These are phyloP conservation scores for Aspergillus cejpii DNA, from an alignment of 2,329 filamentous ascomycete genomes.

Conservation along the genomic window DNA sequence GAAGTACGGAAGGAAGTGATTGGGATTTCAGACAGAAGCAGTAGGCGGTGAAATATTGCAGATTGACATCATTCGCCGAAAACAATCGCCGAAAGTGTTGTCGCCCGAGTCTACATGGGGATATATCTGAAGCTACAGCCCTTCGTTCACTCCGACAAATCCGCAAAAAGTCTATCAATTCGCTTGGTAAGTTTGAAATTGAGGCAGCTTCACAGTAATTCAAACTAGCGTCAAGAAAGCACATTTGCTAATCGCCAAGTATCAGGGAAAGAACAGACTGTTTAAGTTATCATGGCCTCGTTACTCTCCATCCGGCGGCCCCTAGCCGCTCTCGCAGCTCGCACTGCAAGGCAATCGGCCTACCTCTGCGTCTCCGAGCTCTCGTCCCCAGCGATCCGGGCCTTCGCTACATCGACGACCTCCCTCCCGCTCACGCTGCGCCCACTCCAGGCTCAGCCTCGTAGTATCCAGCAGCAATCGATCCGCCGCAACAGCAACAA, in stretches of 20 bases:
- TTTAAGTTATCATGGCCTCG: constrained; percentile 13
- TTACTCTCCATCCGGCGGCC: constrained; percentile 6
- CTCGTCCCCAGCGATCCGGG: background rate
- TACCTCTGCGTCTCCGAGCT: background rate
- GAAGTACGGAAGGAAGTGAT: too few species aligned
- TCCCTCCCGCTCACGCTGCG: too few species aligned
- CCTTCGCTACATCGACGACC: background rate
- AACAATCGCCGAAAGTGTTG: too few species aligned
- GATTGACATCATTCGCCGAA: background rate
- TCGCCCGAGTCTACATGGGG: too few species aligned
- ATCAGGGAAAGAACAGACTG: background rate
- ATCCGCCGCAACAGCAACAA: constrained; percentile 20
- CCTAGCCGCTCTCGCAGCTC: constrained; percentile 4
- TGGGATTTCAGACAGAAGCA: background rate
- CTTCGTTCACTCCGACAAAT: too few species aligned
- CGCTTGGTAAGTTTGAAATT: too few species aligned
- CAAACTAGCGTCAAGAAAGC: background rate
- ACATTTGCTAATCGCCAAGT: background rate
- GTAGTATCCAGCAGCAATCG: background rate
- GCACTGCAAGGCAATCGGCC: constrained; percentile 4
- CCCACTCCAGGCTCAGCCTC: background rate
- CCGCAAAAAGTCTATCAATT: too few species aligned
- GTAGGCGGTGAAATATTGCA: background rate
- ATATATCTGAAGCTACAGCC: too few species aligned
- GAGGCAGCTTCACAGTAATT: too few species aligned